Conservation (phyloP, 106 monocot genomes). For the Apostasia ramifera region DNA sequence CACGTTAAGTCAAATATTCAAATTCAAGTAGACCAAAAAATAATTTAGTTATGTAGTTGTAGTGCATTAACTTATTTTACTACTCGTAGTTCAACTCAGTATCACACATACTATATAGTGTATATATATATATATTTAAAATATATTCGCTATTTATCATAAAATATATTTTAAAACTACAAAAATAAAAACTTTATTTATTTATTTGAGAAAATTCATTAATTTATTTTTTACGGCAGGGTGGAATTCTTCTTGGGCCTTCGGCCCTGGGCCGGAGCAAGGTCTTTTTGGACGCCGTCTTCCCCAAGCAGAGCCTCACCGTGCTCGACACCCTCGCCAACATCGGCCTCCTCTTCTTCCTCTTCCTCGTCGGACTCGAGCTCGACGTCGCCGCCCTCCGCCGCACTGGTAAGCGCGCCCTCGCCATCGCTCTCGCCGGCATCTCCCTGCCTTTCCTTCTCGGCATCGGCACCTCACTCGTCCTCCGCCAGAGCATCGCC, state of each 20-base stretch:
- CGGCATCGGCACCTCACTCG: slow-evolving; percentile 28
- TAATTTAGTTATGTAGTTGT: no score
- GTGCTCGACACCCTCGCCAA: slow-evolving; percentile 40
- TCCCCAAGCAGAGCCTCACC: slow-evolving; percentile 24
- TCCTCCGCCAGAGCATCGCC: slow-evolving; percentile 23
- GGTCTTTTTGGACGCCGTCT: slow-evolving; percentile 15
- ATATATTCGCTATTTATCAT: no score
- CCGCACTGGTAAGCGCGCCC: slow-evolving; percentile 27
- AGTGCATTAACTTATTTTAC: no score
- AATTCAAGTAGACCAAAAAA: no score
- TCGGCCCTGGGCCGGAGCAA: slow-evolving; percentile 41
- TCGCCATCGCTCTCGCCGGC: slow-evolving; percentile 35
- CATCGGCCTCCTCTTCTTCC: slow-evolving; percentile 58
- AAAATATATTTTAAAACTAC: no score
- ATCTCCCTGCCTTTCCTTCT: slow-evolving; percentile 37
- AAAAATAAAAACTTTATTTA: no score
- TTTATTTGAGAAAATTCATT: no score
- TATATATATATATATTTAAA: no score
- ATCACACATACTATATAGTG: no score
- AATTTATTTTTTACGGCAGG: slow-evolving; percentile 8
- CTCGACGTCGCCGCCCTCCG: slow-evolving; percentile 36
- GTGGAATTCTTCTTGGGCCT: slow-evolving; percentile 41
- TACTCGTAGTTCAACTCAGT: no score
- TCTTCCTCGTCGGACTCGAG: slow-evolving; percentile 57
- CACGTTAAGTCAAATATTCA: no score